A percentile compares a stretch with the other conserved stretches of the same genome.
Evolutionary conservation across 192 early-diverging fungal genomes (phyloP).

Genomic region (Pecoramyces ruminantium): DNA sequence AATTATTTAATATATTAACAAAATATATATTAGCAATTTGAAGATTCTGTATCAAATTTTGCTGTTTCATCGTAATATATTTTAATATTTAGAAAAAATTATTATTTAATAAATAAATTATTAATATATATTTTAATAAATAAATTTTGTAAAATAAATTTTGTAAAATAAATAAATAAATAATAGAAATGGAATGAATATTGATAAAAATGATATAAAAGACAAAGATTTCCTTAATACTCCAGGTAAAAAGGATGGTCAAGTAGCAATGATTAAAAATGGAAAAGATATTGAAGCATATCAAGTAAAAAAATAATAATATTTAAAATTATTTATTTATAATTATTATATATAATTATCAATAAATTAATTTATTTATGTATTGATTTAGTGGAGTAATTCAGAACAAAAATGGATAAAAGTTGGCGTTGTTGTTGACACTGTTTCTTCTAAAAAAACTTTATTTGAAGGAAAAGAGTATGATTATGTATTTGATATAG

Average conservation of each 20-base stretch:
- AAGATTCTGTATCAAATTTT: conserved; percentile 8
- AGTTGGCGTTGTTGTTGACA: conserved; percentile 86
- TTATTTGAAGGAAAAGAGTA: conserved; percentile 75
- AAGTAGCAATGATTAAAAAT: conserved; percentile 74
- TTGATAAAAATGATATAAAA: conserved; percentile 65
- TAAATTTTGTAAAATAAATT: too few species aligned
- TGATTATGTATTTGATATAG: conserved; percentile 96
- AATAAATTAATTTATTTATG: neutral
- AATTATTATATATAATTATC: neutral
- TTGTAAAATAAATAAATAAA: conserved; percentile 13
- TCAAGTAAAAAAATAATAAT: conserved; percentile 21
- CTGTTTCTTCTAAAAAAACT: conserved; percentile 61
- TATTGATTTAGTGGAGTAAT: conserved; percentile 51
- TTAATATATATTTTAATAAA: too few species aligned
- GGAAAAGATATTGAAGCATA: conserved; percentile 65
- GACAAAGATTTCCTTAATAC: conserved; percentile 51
- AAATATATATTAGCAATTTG: conserved; percentile 5
- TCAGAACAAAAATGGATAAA: conserved; percentile 52
- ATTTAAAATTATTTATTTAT: neutral
- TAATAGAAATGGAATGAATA: conserved; percentile 28
- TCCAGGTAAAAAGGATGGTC: conserved; percentile 60
- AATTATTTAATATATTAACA: too few species aligned
- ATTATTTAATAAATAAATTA: neutral
- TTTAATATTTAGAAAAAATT: too few species aligned
- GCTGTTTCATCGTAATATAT: conserved; percentile 12